These are phyloP conservation scores for Sisymbrium altissimum DNA, from an alignment of 345 rosid species.

Conservation along the genomic window DNA sequence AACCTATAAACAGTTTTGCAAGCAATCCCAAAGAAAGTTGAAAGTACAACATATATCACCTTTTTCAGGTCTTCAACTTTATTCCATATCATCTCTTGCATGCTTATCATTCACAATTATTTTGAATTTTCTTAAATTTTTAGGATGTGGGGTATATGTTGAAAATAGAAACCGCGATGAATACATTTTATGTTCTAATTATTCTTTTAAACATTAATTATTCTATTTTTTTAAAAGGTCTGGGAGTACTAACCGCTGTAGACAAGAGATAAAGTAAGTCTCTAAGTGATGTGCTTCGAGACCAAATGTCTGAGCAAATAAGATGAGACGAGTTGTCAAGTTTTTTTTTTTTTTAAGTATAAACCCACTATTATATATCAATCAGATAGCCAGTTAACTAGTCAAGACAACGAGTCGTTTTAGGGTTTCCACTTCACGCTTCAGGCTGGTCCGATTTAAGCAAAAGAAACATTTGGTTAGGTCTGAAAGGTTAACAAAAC, in stretches of 20 bases:
- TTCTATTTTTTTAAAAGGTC: neutral
- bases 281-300: constrained; percentile 13
- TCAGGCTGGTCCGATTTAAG: constrained; percentile 27
- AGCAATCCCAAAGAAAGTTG: constrained; percentile 17
- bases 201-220: neutral
- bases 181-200: neutral
- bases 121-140: neutral
- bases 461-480: constrained; percentile 31
- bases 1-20: constrained; percentile 16
- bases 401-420: constrained; percentile 14
- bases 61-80: constrained; percentile 10
- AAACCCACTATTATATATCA: neutral
- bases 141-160: neutral
- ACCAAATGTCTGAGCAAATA: constrained; percentile 26
- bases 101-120: neutral
- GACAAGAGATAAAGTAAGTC: neutral
- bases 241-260: neutral
- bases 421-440: constrained; percentile 26
- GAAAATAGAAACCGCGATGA: neutral
- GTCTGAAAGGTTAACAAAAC: constrained; percentile 33
- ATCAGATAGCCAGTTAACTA: constrained; percentile 7
- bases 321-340: constrained; percentile 16
- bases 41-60: constrained; percentile 4
- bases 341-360: neutral
- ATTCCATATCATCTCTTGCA: neutral